Evolutionary conservation across 202 grass and related monocot species (phyloP), one percentile per base, ranked within the genome.

Genomic region (Alloteropsis angusta): DNA sequence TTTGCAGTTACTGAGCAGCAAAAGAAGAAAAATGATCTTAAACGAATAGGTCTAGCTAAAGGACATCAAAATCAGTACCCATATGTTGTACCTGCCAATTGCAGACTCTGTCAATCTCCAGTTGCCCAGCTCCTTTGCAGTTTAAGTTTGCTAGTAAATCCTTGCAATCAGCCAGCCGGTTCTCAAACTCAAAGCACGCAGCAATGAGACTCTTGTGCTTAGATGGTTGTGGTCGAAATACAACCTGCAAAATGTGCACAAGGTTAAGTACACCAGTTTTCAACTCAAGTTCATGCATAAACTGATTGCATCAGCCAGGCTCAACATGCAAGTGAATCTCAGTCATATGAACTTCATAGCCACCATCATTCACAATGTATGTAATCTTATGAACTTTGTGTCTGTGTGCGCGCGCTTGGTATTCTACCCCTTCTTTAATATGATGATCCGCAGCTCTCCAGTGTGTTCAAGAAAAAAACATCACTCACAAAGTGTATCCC

Each of bases 21-120:
- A 66, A 48, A 48, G 61, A 75, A 66, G 13, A 34, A 83, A 83
- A 58, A 82, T 77, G 30, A 48, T 16, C 19, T 12, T 22, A 60
- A 11, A 19, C 11, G 9, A 55, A 45, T 41, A 74, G 9, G 5
- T n/a, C 5, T 17, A 79, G 44, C 61, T 39, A 71, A 15, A 76
- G 72, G 14, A 49, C 42, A 86, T 18, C 34, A 73, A 79, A 68
- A 36, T 65, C 21, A 74, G 54, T 62, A 17, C 43, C 21, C 25
- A 52, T 7, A 49, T 71, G 60, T 68, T 74, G 50, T 72, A 97
- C 90, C 90, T 97, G 94, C 87, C 91, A 97, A 80, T 88, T 94
- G 74, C 89, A 94, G 19, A 88, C 80, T 79, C 78, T 86, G 54
- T 91, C 86, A 76, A 87, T 63, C 66, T 84, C 85, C 64, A 87